A percentile compares a stretch with the other conserved stretches of the same genome.
Conservation (phyloP, 306 rosid species). For the Prunus armeniaca region DNA sequence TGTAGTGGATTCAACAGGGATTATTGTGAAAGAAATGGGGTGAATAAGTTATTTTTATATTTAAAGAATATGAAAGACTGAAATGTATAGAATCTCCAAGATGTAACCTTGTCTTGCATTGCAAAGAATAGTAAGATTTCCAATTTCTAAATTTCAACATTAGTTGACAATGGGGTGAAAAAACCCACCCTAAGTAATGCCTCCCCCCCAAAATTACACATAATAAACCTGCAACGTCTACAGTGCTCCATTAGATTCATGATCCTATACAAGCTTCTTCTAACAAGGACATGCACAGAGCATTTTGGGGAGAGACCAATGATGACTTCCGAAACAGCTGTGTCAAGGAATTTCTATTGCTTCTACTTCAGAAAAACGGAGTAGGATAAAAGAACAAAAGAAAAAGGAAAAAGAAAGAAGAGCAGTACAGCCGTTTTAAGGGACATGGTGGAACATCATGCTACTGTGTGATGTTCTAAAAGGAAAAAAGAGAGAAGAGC, state of each 20-base stretch:
- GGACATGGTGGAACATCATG: conserved; percentile 6
- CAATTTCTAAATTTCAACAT: conserved; percentile 33
- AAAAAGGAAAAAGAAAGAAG: background rate
- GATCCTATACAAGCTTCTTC: conserved; percentile 53
- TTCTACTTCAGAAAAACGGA: conserved; percentile 23
- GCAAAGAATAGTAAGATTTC: conserved; percentile 47
- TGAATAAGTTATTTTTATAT: too few relatives aligned
- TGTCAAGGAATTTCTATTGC: conserved; percentile 25
- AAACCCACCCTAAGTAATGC: conserved; percentile 47
- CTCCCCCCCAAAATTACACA: conserved; percentile 31
- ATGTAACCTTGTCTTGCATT: conserved; percentile 21
- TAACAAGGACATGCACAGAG: conserved; percentile 18
- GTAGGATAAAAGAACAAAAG: background rate
- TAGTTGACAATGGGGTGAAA: conserved; percentile 37
- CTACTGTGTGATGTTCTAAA: conserved; percentile 22
- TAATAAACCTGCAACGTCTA: conserved; percentile 33
- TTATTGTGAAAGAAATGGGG: too few relatives aligned
- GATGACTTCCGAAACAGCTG: conserved; percentile 30
- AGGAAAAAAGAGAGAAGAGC: background rate
- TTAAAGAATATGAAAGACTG: background rate
- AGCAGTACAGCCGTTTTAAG: background rate
- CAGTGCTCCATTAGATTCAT: conserved; percentile 25
- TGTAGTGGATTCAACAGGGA: background rate
- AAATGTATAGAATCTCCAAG: background rate
- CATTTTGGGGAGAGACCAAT: conserved; percentile 23